Conservation (phyloP, 345 rosid genomes). For the Schrenkiella parvula region DNA sequence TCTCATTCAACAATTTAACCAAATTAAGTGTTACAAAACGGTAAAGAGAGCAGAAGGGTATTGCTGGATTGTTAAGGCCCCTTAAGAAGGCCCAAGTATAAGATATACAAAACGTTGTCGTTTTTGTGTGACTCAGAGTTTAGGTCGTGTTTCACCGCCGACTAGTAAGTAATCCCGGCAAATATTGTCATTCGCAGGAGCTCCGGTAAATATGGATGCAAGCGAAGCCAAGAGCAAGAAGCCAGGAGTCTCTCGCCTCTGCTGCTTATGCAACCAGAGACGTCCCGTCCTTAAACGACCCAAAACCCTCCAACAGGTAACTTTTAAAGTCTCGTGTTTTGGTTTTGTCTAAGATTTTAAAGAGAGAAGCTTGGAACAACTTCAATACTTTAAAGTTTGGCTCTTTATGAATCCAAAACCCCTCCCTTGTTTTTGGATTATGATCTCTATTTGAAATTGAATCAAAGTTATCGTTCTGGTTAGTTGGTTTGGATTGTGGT, state of each 20-base stretch:
- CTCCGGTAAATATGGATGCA: constrained; percentile 38
- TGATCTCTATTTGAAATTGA: not conserved
- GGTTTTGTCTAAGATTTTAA: not conserved
- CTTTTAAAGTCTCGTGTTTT: not conserved
- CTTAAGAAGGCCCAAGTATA: not conserved
- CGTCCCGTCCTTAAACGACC: constrained; percentile 78
- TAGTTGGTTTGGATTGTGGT: not conserved
- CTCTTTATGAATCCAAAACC: not conserved
- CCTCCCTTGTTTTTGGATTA: not conserved
- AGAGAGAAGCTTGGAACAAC: not conserved
- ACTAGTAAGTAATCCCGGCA: not conserved
- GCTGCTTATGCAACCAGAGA: constrained; percentile 54
- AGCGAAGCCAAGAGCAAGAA: constrained; percentile 37
- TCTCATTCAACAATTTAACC: not conserved
- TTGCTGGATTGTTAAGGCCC: not conserved
- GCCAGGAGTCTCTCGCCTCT: constrained; percentile 42
- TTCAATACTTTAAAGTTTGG: not conserved
- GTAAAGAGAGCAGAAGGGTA: not conserved
- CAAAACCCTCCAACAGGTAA: constrained; percentile 82
- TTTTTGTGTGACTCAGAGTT: not conserved
- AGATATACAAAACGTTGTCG: not conserved
- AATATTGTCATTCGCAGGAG: not conserved
- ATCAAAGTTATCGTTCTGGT: not conserved
- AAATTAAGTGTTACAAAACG: not conserved
- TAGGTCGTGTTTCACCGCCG: not conserved